These are phyloP conservation scores for Neobulgaria alba DNA, from an alignment of 2,329 filamentous ascomycete species.

Conservation along the genomic window DNA sequence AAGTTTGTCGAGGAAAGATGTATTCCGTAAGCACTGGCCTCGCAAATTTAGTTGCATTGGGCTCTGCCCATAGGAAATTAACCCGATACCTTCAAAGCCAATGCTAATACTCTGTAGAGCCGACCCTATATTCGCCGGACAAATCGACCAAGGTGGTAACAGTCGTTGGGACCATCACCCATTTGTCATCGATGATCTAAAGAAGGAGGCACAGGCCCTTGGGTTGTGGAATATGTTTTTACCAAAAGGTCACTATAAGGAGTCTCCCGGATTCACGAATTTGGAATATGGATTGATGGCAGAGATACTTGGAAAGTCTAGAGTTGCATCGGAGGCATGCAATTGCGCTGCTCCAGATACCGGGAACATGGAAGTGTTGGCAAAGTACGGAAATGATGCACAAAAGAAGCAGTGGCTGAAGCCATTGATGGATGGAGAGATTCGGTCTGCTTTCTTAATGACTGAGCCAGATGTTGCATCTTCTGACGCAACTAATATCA, in stretches of 20 bases:
- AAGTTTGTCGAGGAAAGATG: conserved; percentile 97
- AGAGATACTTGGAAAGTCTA: conserved; percentile 84
- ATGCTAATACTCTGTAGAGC: conserved; percentile 40
- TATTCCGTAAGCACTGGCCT: conserved; percentile 50
- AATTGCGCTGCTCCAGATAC: conserved; percentile 91
- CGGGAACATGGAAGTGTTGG: conserved; percentile 91
- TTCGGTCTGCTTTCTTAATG: conserved; percentile 88
- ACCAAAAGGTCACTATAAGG: conserved; percentile 87
- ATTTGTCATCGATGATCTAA: conserved; percentile 77
- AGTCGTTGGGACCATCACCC: conserved; percentile 76
- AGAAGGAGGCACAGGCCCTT: conserved; percentile 70
- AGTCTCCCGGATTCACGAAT: conserved; percentile 90
- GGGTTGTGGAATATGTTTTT: conserved; percentile 99
- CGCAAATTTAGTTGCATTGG: too few relatives aligned
- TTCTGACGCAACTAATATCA: conserved; percentile 88
- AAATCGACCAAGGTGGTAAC: conserved; percentile 60
- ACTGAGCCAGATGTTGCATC: conserved; percentile 84
- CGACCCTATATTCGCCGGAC: conserved; percentile 71
- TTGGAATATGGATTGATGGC: conserved; percentile 98
- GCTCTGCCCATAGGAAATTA: too few relatives aligned
- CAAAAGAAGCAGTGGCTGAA: conserved; percentile 80
- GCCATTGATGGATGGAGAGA: conserved; percentile 74
- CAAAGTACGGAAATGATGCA: conserved; percentile 78
- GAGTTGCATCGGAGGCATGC: conserved; percentile 73
- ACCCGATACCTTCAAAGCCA: too few relatives aligned